phyloP scores from a whole-genome alignment of 108 stramenopile genomes.

The Discostella stelligeroides region DNA sequence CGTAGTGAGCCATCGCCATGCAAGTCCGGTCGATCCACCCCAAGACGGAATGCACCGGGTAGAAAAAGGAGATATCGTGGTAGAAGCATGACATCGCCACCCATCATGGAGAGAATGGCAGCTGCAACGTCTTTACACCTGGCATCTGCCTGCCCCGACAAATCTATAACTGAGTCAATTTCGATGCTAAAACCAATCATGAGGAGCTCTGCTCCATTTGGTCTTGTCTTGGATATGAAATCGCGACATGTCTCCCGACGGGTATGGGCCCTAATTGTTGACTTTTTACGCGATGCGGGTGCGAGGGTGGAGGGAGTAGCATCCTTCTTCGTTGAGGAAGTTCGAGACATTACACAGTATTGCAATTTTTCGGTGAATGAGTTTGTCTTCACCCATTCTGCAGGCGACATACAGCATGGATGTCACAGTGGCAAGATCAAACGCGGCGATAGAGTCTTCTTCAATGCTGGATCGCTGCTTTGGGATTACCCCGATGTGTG shows the following conservation, averaged over 20 bases:
- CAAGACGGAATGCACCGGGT: not conserved
- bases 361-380: constrained; percentile 58
- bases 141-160: constrained; percentile 50
- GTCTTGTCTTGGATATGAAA: constrained; percentile 81
- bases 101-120: constrained; percentile 8
- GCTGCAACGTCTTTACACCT: constrained; percentile 34
- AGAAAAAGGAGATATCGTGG: not conserved
- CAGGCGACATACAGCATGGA: constrained; percentile 80
- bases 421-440: constrained; percentile 68
- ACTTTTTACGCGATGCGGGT: constrained; percentile 61
- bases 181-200: constrained; percentile 57
- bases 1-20: constrained; percentile 29
- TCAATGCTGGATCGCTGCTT: constrained; percentile 84
- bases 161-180: constrained; percentile 63
- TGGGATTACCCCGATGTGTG: constrained; percentile 63
- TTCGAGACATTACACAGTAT: constrained; percentile 70
- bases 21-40: constrained; percentile 7
- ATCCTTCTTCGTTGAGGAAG: constrained; percentile 74
- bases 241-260: constrained; percentile 79
- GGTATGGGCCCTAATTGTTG: constrained; percentile 75
- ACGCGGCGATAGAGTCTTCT: constrained; percentile 78
- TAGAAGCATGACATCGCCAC: constrained; percentile 17
- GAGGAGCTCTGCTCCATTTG: constrained; percentile 61
- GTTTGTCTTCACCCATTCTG: constrained; percentile 80
- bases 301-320: constrained; percentile 79